A percentile compares a stretch with the other conserved stretches of the same genome.
phyloP scores from a whole-genome alignment of 129 eudicot genomes.

The Ambrosia trifida region DNA sequence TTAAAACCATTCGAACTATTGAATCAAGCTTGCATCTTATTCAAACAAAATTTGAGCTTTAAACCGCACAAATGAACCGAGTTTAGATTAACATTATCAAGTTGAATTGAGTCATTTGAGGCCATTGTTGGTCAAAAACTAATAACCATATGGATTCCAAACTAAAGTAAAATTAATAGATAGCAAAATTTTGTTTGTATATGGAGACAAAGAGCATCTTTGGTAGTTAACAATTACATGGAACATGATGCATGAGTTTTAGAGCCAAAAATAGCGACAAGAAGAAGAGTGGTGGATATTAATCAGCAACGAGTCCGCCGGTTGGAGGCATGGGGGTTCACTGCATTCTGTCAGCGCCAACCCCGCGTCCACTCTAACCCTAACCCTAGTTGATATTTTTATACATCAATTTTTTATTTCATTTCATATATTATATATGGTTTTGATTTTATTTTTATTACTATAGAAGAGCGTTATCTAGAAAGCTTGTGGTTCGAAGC shows the following conservation, averaged over 20 bases:
- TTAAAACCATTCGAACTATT: background rate
- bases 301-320: conserved; percentile 7
- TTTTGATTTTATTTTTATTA: no score
- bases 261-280: background rate
- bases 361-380: background rate
- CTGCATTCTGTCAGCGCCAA: background rate
- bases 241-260: background rate
- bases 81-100: background rate
- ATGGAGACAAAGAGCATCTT: conserved; percentile 16
- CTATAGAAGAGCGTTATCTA: no score
- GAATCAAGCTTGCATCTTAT: background rate
- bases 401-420: background rate
- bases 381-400: background rate
- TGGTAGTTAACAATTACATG: conserved; percentile 2
- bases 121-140: background rate
- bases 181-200: background rate
- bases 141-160: no score
- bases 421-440: no score
- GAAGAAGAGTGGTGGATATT: background rate
- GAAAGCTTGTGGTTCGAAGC: no score
- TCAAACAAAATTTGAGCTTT: background rate
- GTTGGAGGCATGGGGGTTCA: background rate
- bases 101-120: background rate
- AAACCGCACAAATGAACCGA: background rate
- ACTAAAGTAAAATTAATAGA: no score